Evolutionary conservation across 345 rosid genomes (phyloP), one percentile per base, ranked within the genome.

Genomic region (Lepidium didymum): DNA sequence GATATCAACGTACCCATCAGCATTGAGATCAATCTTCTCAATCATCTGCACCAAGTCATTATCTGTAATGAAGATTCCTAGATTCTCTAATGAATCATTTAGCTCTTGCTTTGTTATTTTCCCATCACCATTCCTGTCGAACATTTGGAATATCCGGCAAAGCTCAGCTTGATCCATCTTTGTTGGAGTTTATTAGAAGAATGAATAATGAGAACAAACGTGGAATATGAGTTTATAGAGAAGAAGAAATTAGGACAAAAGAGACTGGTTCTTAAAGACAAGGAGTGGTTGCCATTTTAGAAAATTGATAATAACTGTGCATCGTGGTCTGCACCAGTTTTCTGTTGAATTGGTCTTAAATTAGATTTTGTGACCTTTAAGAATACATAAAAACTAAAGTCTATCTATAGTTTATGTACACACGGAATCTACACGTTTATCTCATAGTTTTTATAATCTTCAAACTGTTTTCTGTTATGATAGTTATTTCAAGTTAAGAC

Each of bases 81-180:
- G 70, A 68, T 91, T 89, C 56, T 78, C 66, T 16, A 91, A 62
- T 3, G 92, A 89, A 42, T 94, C 91, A 11, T 82, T 82, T 0
- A 87, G 84, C 75, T 91, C 96, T 58, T 82, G 77, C 49, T 75
- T 84, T 0, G 96, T 87, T 72, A 94, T 87, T 77, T 77, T 84
- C 0, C 96, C 97, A 14, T 94, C 99, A 37, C 93, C 93, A 11
- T 94, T 89, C 64, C 65, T 82, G 58, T 91, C 97, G 7, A 91
- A 94, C 97, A 94, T 87, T 70, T 91, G 91, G 60, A 94, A 91
- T 41, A 94, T 87, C 55, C 96, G 77, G 1, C 81, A 80, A n/a
- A 85, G 82, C 77, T 91, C 96, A 1, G 83, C 80, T 8, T 84
- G 80, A 62, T 89, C 96, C 91, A 88, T 88, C 0, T 10, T 68